These are phyloP conservation scores for Termitomyces heimii DNA, from an alignment of 768 basidiomycete species.

Conservation along the genomic window DNA sequence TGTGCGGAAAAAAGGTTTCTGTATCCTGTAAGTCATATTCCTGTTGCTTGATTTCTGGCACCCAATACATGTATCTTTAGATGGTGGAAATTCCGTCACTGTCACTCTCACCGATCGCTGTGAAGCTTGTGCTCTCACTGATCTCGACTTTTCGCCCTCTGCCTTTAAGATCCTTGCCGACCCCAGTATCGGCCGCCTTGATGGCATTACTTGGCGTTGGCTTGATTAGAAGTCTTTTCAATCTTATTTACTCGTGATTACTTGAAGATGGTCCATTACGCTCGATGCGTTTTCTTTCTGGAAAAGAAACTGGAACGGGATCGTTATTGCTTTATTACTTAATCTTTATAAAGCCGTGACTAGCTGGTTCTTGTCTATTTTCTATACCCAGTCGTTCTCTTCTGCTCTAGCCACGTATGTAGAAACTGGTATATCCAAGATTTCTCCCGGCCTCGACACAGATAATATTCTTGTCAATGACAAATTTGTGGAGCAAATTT, in stretches of 20 bases:
- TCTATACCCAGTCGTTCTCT: conserved; percentile 13
- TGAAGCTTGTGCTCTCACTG: conserved; percentile 38
- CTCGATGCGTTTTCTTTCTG: conserved; percentile 19
- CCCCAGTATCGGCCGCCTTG: conserved; percentile 43
- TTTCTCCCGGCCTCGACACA: neutral
- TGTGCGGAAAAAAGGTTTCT: conserved; percentile 49
- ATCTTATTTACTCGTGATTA: neutral
- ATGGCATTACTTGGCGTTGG: conserved; percentile 46
- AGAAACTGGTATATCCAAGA: conserved; percentile 5
- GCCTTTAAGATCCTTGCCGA: conserved; percentile 50
- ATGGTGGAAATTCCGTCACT: conserved; percentile 40
- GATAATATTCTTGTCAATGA: neutral
- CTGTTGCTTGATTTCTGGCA: neutral
- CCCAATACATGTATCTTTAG: conserved; percentile 25
- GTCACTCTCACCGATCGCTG: conserved; percentile 63
- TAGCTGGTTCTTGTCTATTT: too few relatives aligned
- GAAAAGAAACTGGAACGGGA: conserved; percentile 12
- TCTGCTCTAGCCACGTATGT: conserved; percentile 22
- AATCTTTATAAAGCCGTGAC: too few relatives aligned
- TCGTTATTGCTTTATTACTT: conserved; percentile 5
- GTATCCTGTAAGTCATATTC: conserved; percentile 40
- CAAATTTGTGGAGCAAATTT: neutral
- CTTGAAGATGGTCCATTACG: conserved; percentile 16
- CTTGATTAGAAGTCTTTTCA: neutral
- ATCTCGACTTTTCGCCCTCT: conserved; percentile 59